Evolutionary conservation across 2,329 filamentous ascomycete genomes (phyloP).

Genomic region (Juglanconis juglandina): DNA sequence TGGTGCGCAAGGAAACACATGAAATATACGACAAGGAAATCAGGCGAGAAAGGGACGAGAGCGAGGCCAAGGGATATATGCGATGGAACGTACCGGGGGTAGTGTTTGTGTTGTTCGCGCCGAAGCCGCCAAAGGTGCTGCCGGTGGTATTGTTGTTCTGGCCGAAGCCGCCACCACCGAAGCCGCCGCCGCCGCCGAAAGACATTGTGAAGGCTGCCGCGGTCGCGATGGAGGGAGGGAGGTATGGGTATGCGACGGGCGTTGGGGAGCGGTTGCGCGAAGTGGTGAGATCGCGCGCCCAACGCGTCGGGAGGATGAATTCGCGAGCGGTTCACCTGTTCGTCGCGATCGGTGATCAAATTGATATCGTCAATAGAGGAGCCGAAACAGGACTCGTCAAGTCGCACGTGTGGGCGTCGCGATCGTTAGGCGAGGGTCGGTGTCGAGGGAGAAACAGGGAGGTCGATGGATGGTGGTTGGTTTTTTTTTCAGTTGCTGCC

Average conservation of each 20-base stretch:
- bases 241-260: conserved; percentile 6
- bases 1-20: conserved; percentile 11
- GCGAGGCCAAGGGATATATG: background rate
- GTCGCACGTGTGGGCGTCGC: conserved; percentile 2
- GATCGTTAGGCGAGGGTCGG: conserved; percentile 2
- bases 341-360: conserved; percentile 12
- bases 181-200: conserved; percentile 48
- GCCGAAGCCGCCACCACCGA: conserved; percentile 58
- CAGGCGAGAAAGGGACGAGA: conserved; percentile 6
- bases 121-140: conserved; percentile 57
- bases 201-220: conserved; percentile 44
- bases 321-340: background rate
- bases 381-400: background rate
- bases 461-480: background rate
- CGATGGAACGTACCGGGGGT: conserved; percentile 49
- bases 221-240: conserved; percentile 4
- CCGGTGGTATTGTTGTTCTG: conserved; percentile 41
- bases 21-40: conserved; percentile 16
- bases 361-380: background rate
- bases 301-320: conserved; percentile 26
- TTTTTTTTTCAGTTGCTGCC: conserved; percentile 10
- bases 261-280: conserved; percentile 17
- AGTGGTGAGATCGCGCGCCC: conserved; percentile 25
- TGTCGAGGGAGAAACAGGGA: background rate
- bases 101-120: conserved; percentile 38